Conservation (phyloP, 192 early-diverging fungal genomes). For the Coemansia sp. region DNA sequence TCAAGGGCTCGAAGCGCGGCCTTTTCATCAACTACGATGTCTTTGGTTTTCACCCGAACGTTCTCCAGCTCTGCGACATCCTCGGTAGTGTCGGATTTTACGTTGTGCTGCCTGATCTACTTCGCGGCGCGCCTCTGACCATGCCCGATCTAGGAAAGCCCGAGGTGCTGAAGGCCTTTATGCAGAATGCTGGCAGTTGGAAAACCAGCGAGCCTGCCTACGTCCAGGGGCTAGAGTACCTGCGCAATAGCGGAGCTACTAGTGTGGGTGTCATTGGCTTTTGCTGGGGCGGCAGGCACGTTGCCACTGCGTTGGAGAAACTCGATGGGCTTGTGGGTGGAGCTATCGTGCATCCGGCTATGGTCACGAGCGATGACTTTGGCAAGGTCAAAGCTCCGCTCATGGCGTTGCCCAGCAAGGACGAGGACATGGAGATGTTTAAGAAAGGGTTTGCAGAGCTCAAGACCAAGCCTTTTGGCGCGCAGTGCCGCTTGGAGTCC, state of each 20-base stretch:
- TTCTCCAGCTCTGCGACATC: constrained; percentile 65
- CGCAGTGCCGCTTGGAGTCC: constrained; percentile 57
- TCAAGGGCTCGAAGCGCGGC: constrained; percentile 58
- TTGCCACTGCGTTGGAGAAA: constrained; percentile 52
- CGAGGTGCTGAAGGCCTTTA: constrained; percentile 47
- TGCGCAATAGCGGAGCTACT: constrained; percentile 54
- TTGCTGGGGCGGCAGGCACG: constrained; percentile 73
- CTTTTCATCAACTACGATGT: constrained; percentile 72
- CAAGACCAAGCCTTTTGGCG: constrained; percentile 53
- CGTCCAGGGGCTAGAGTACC: constrained; percentile 8
- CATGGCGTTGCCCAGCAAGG: constrained; percentile 64
- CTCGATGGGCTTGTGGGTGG: constrained; percentile 56
- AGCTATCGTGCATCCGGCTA: constrained; percentile 69
- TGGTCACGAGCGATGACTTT: constrained; percentile 55
- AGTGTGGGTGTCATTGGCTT: constrained; percentile 64
- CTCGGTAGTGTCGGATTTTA: constrained; percentile 59
- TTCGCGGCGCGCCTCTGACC: constrained; percentile 55
- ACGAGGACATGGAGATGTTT: constrained; percentile 55
- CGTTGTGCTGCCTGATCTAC: constrained; percentile 70
- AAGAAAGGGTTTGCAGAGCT: constrained; percentile 33
- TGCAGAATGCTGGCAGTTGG: constrained; percentile 33
- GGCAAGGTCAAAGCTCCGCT: constrained; percentile 62
- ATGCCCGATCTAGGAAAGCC: constrained; percentile 47
- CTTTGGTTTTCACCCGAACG: constrained; percentile 66
- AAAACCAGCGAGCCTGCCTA: constrained; percentile 18